Evolutionary conservation across 2,329 filamentous ascomycete species (phyloP), one percentile per base, ranked within the genome.

Genomic region (Didymella pomorum): DNA sequence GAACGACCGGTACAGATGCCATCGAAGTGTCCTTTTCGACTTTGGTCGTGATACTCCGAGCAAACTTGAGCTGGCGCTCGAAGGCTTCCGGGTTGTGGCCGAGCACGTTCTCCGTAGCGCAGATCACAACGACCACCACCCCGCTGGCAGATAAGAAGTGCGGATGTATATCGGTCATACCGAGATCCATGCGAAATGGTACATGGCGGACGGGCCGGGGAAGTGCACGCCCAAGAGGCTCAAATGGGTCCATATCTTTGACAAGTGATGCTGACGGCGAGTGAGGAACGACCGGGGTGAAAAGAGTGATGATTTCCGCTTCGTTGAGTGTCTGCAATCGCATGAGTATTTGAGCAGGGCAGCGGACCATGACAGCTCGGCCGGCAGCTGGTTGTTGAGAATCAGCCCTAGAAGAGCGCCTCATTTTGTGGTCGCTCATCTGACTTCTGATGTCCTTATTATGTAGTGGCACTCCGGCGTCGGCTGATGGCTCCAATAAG

Each of bases 181-280:
- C 88, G 57, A 81, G 76, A 51, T 82, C 81, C 45, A 86, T 84
- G 5, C 87, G 85, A 68, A 91, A 93, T 6, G 90, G 89, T 42
- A 92, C 85, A 71, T 93, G 90, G 20, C 88, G 85, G 60, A 93
- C 81, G 64, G 84, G 81, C 47, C 77, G 79, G 47, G 86, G 84
- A 47, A 93, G 74, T 43, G 86, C 84, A 61, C 83, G 82, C 20
- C 90, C 90, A 18, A 93, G 79, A 14, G 84, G 82, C 73, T 93
- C 89, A 69, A 93, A 93, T 0, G 90, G 90, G 71, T 93, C 90
- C 67, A 77, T 81, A 43, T 75, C 76, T 59, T 80, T 79, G 43
- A 76, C 68, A 43, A 78, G 66, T 63, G 65, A 61, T 6, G 68
- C 68, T 2, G 62, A 64, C 6, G 73, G 71, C 12, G 72, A 63